Base-by-base conservation (phyloP, 768 basidiomycete genomes). In the Podaxis rugospora region DNA sequence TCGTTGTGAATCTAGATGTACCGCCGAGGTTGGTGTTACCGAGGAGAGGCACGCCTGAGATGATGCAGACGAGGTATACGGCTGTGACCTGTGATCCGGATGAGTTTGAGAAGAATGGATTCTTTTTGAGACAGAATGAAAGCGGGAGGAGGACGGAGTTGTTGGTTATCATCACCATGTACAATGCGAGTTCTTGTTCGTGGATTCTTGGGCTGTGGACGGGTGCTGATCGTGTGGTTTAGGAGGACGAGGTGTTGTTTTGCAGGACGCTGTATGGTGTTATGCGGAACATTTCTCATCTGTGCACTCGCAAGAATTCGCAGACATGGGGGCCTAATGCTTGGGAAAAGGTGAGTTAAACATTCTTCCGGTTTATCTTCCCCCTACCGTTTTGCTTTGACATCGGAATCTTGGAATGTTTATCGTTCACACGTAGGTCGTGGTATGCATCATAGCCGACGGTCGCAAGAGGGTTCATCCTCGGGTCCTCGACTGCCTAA, bases 151-250 rank as follows among this genome's bases (percentile, higher is more conserved):
- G 88, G 59, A 97, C 94, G 11, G 95, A 98, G 69, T 71, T 98
- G 57, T 91, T 96, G 76, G 90, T 98, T 70, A 92, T 93, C 61
- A 90, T 98, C 67, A 98, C 95, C 23, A 94, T 97, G 93, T 97
- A 89, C 71, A 97, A 97, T 71, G 95, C 96, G 72, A 59, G 67
- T 64, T 36, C 23, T 53, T 35, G n/a, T n/a, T 62, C 37, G 2
- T 49, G 3, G 13, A 5, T 5, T 32, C 2, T 5, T 14, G 7
- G 14, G 32, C 25, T 14, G 4, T 28, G 23, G 4, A 46, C 27
- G 11, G 21, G 50, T 39, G 52, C 28, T 55, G 59, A 44, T 65
- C 62, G 21, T 25, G 10, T 47, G 36, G 44, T 52, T 32, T 65
- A 93, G 91, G 91, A 93, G 75, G 87, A 93, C 67, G 95, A 98